Conservation (phyloP, 495 filamentous ascomycete species). For the Haplographium delicatum region DNA sequence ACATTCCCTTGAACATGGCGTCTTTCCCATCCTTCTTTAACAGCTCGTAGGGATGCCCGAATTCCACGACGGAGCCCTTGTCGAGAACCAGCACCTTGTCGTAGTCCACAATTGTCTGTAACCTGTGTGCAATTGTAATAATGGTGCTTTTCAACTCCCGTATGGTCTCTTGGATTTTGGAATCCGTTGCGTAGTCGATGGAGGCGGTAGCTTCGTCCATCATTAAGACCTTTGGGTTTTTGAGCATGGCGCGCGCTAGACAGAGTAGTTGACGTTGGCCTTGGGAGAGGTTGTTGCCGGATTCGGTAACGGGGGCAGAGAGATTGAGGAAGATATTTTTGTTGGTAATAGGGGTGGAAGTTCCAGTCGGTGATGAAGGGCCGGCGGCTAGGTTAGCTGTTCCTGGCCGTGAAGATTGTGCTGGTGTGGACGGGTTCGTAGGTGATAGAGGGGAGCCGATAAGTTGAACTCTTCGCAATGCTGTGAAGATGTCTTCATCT, state of each 20-base stretch:
- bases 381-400: conserved; percentile 17
- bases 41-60: conserved; percentile 73
- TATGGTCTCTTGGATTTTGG: conserved; percentile 94
- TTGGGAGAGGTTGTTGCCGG: conserved; percentile 93
- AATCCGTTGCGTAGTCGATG: conserved; percentile 94
- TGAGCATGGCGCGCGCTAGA: conserved; percentile 89
- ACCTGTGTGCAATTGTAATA: conserved; percentile 95
- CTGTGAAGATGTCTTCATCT: conserved; percentile 85
- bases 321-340: conserved; percentile 94
- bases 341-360: conserved; percentile 53
- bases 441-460: conserved; percentile 48
- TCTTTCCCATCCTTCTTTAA: conserved; percentile 38
- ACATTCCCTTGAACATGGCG: conserved; percentile 84
- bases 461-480: conserved; percentile 85
- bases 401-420: conserved; percentile 21
- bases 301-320: conserved; percentile 79
- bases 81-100: conserved; percentile 98
- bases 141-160: conserved; percentile 88
- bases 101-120: conserved; percentile 96
- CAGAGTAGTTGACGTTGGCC: conserved; percentile 95
- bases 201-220: conserved; percentile 99
- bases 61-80: conserved; percentile 83
- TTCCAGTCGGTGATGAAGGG: conserved; percentile 13
- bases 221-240: conserved; percentile 83
- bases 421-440: conserved; percentile 23